phyloP scores from a whole-genome alignment of 306 rosid species.

The Herpetospermum pedunculosum region DNA sequence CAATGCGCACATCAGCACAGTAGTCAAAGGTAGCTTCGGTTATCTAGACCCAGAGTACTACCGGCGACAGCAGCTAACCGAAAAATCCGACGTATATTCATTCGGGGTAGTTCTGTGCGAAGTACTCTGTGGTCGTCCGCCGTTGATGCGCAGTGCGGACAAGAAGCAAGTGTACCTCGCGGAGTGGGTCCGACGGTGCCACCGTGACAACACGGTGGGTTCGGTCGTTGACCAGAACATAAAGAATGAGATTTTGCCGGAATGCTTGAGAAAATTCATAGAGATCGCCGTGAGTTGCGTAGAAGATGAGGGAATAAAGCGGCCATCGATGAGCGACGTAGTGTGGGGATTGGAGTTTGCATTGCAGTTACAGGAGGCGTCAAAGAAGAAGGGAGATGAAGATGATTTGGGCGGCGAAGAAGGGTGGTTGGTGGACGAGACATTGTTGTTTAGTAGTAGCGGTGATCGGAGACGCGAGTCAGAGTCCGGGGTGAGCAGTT shows the following conservation, averaged over 20 bases:
- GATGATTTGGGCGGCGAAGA: background rate
- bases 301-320: slow-evolving; percentile 23
- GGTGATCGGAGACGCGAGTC: background rate
- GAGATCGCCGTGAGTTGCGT: slow-evolving; percentile 18
- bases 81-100: slow-evolving; percentile 46
- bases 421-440: background rate
- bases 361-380: slow-evolving; percentile 4
- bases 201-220: slow-evolving; percentile 11
- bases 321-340: slow-evolving; percentile 41
- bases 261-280: background rate
- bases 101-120: slow-evolving; percentile 45
- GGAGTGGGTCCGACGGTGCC: slow-evolving; percentile 18
- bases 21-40: slow-evolving; percentile 14
- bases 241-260: background rate
- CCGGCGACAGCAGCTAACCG: slow-evolving; percentile 19
- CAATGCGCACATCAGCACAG: slow-evolving; percentile 17
- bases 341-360: background rate
- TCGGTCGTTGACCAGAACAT: background rate
- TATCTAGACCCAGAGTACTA: slow-evolving; percentile 23
- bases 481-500: background rate
- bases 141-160: slow-evolving; percentile 1
- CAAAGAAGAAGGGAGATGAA: background rate
- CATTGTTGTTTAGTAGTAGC: background rate
- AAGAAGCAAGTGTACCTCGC: slow-evolving; percentile 20
- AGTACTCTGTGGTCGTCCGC: slow-evolving; percentile 29